Conservation (phyloP, 2,329 filamentous ascomycete species). For the Pezizomycotina sp. region DNA sequence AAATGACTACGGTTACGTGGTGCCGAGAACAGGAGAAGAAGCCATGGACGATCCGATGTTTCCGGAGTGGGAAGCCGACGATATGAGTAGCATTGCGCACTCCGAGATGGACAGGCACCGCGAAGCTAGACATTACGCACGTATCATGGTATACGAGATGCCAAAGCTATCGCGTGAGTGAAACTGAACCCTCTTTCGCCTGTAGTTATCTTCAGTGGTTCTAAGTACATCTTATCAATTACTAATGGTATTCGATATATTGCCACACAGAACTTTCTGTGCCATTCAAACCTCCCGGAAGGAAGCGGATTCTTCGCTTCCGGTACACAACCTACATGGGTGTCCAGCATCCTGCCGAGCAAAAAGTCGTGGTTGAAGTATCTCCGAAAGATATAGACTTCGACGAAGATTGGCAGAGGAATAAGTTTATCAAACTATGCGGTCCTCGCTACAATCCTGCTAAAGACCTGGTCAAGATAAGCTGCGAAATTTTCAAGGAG, state of each 20-base stretch:
- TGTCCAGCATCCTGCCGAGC: slow-evolving; percentile 75
- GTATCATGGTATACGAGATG: slow-evolving; percentile 89
- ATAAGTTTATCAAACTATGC: slow-evolving; percentile 74
- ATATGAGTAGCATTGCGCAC: slow-evolving; percentile 70
- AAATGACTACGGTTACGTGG: too few relatives aligned
- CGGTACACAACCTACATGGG: slow-evolving; percentile 95
- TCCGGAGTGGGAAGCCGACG: slow-evolving; percentile 56
- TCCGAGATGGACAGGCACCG: slow-evolving; percentile 74
- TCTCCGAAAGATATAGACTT: slow-evolving; percentile 50
- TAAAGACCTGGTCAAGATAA: slow-evolving; percentile 70
- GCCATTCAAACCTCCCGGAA: slow-evolving; percentile 56
- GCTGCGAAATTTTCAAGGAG: slow-evolving; percentile 72
- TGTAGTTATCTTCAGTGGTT: slow-evolving; percentile 4
- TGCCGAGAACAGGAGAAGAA: slow-evolving; percentile 33
- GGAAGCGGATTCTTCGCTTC: slow-evolving; percentile 64
- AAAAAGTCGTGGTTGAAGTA: slow-evolving; percentile 91
- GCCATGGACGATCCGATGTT: slow-evolving; percentile 33
- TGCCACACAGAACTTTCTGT: slow-evolving; percentile 53
- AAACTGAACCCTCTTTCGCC: not conserved
- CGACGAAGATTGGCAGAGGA: slow-evolving; percentile 45
- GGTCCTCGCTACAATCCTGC: slow-evolving; percentile 78
- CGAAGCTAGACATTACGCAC: slow-evolving; percentile 73
- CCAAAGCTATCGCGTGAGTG: slow-evolving; percentile 68
- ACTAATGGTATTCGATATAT: slow-evolving; percentile 19
- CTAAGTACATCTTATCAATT: slow-evolving; percentile 10